Base-by-base conservation (phyloP, 805 yeast genomes). In the Yamadazyma phyllophila region DNA sequence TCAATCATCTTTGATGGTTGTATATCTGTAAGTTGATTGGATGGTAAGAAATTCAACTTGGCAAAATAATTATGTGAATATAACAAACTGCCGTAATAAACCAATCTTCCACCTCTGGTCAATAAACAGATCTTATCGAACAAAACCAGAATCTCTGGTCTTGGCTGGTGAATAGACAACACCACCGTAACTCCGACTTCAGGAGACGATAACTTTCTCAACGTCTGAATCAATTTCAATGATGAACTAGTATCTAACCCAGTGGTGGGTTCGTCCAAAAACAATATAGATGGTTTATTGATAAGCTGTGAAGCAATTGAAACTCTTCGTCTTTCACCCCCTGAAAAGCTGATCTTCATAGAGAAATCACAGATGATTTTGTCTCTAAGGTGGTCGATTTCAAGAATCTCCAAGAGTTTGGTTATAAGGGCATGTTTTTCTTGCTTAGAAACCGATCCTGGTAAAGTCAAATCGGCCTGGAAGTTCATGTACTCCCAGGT, bases 181-280 rank as follows among this genome's bases (percentile, higher is more conserved):
- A 88, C 73, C 17, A 89, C 74, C 0, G 94, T 85, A 46, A 88
- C 78, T 0, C 92, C 91, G 30, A 84, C 67, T 40, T 59, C 62
- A 0, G 70, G 65, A 1, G 67, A 61, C 1, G 73, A 63, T 33
- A 71, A 52, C 46, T 77, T 72, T 52, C 80, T 77, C 44, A 89
- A 71, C 0, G 88, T 79, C 37, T 74, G 67, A 12, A 88, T 76
- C 30, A 88, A 68, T 45, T 81, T 66, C 51, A 73, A 77, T 0
- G 96, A 91, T 10, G 90, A 82, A 49, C 80, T 81, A 4, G 95
- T 82, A 62, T 88, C 96, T 29, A 88, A 65, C 0, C 96, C 96
- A 0, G 96, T 88, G 1, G 96, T 88, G 5, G 96, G 96, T 55
- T 88, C 96, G 61, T 88, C 96, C 36, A 88, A 63, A 55, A 88